Percentiles rank a stretch among this genome's conserved stretches.
These are phyloP conservation scores for Bretschneidera sinensis DNA, from an alignment of 345 rosid species.

Conservation along the genomic window DNA sequence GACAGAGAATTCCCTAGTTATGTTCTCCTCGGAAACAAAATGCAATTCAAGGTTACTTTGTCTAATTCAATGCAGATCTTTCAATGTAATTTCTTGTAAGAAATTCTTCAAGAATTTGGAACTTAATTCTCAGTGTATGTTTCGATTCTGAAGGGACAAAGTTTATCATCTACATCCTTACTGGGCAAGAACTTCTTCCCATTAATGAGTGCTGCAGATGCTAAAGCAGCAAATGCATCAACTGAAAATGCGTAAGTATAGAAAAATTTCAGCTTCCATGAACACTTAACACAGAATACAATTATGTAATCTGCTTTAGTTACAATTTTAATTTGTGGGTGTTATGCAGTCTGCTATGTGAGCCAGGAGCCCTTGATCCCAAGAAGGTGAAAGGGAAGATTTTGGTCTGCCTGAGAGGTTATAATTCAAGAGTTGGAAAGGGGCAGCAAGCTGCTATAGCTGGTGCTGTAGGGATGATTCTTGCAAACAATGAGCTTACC, in stretches of 20 bases:
- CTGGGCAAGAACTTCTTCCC: constrained; percentile 46
- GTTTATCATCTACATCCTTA: constrained; percentile 49
- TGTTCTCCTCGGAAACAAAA: constrained; percentile 53
- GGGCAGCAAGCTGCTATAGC: constrained; percentile 52
- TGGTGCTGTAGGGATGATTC: constrained; percentile 82
- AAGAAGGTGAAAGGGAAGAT: constrained; percentile 62
- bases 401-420: constrained; percentile 65
- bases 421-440: constrained; percentile 46
- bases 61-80: no score
- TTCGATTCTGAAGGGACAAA: constrained; percentile 53
- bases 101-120: no score
- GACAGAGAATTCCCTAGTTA: constrained; percentile 76
- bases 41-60: constrained; percentile 52
- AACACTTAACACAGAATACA: no score
- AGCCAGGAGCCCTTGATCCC: constrained; percentile 56
- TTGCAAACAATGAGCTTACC: constrained; percentile 33
- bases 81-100: no score
- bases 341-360: constrained; percentile 47
- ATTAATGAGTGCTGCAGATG: constrained; percentile 49
- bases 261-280: neutral
- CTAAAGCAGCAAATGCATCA: constrained; percentile 48
- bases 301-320: no score
- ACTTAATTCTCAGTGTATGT: neutral
- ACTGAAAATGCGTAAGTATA: constrained; percentile 51
- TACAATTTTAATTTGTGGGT: neutral